Conservation (phyloP, 83 land plant species). For the Diphasiastrum complanatum region DNA sequence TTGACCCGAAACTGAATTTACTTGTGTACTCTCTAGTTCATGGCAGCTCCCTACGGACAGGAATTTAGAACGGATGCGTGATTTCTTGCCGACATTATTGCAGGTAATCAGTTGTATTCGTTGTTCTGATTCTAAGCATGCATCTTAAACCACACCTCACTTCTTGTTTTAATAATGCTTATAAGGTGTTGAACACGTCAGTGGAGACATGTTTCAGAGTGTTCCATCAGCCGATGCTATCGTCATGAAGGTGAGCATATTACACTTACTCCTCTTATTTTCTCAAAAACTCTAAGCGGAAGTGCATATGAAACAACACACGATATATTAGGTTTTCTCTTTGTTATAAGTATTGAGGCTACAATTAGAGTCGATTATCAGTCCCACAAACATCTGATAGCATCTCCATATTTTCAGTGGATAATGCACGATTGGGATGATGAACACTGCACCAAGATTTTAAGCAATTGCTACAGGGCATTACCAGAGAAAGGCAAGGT, state of each 20-base stretch:
- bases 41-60: neutral
- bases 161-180: neutral
- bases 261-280: neutral
- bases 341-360: neutral
- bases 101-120: too few relatives aligned
- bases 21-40: too few relatives aligned
- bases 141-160: neutral
- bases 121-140: too few relatives aligned
- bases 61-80: neutral
- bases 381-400: neutral
- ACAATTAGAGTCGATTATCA: neutral
- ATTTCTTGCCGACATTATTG: too few relatives aligned
- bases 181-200: slow-evolving; percentile 17
- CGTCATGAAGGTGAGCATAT: slow-evolving; percentile 15
- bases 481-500: slow-evolving; percentile 18
- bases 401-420: slow-evolving; percentile 2
- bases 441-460: slow-evolving; percentile 19
- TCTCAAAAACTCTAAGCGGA: slow-evolving; percentile 13
- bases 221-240: slow-evolving; percentile 22
- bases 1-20: too few relatives aligned
- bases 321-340: neutral
- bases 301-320: slow-evolving; percentile 12
- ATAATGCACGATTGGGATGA: slow-evolving; percentile 31
- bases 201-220: slow-evolving; percentile 10
- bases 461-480: slow-evolving; percentile 26